phyloP scores from a whole-genome alignment of 495 filamentous ascomycete genomes.

The Bathelium albidoporum region DNA sequence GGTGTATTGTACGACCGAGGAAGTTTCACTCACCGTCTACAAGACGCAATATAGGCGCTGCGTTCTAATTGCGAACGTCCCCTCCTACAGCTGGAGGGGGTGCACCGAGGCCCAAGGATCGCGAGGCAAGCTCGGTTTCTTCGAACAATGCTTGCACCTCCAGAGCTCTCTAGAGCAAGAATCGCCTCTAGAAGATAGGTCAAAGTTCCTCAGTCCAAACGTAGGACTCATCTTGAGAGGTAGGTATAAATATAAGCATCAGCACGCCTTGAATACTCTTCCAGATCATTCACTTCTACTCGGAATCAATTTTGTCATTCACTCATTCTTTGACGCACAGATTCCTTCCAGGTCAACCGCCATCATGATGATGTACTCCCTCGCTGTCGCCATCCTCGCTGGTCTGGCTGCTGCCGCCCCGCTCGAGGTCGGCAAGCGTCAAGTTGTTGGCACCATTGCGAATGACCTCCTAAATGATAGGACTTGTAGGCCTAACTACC shows the following conservation, averaged over 20 bases:
- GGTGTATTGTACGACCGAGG: constrained; percentile 1
- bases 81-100: constrained; percentile 1
- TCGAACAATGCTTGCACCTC: background rate
- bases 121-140: background rate
- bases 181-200: background rate
- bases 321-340: background rate
- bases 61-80: background rate
- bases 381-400: constrained; percentile 1
- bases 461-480: constrained; percentile 2
- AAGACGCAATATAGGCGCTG: background rate
- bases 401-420: background rate
- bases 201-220: background rate
- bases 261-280: background rate
- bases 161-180: background rate
- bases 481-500: background rate
- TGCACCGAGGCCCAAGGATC: background rate
- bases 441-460: background rate
- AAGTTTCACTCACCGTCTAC: background rate
- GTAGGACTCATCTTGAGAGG: background rate
- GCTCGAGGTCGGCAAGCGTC: background rate
- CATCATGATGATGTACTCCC: constrained; percentile 2
- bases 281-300: background rate
- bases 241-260: constrained; percentile 1
- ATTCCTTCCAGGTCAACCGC: background rate
- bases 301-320: background rate